phyloP scores from a whole-genome alignment of 768 basidiomycete genomes.

The Russula earlei region DNA sequence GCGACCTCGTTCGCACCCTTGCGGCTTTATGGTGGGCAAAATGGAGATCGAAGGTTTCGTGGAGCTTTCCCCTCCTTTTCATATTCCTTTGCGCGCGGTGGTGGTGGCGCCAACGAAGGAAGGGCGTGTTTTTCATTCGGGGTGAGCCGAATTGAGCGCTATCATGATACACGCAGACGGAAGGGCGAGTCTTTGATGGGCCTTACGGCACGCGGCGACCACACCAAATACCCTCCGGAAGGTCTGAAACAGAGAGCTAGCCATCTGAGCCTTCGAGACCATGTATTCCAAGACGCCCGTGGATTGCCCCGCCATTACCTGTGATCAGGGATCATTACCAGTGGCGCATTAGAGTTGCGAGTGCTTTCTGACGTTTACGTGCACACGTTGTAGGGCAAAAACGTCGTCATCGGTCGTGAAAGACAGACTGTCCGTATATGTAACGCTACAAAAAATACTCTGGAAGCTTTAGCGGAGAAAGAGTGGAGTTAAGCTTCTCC shows the following conservation, averaged over 20 bases:
- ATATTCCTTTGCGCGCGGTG: slow-evolving; percentile 22
- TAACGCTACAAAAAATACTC: slow-evolving; percentile 59
- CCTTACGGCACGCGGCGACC: slow-evolving; percentile 5
- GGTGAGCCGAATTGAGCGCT: slow-evolving; percentile 3
- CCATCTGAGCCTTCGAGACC: background rate
- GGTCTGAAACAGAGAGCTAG: background rate
- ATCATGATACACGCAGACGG: slow-evolving; percentile 8
- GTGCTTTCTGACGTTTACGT: slow-evolving; percentile 7
- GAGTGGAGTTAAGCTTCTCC: slow-evolving; percentile 9
- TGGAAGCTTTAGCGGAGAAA: slow-evolving; percentile 42
- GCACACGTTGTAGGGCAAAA: slow-evolving; percentile 10
- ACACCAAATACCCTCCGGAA: background rate
- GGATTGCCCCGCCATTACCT: background rate
- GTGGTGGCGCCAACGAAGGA: slow-evolving; percentile 16
- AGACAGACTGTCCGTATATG: slow-evolving; percentile 10
- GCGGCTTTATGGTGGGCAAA: slow-evolving; percentile 54
- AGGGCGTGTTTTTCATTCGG: slow-evolving; percentile 14
- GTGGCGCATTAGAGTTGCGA: slow-evolving; percentile 3
- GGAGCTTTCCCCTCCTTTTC: slow-evolving; percentile 27
- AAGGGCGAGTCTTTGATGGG: slow-evolving; percentile 9
- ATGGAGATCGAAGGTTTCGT: slow-evolving; percentile 32
- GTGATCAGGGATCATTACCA: background rate
- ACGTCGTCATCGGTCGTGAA: slow-evolving; percentile 12
- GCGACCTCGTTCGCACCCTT: slow-evolving; percentile 58
- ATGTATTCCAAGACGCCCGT: background rate